A percentile compares a stretch with the other conserved stretches of the same genome.
Conservation (phyloP, 2,329 filamentous ascomycete species). For the Paraphoma chrysanthemicola region DNA sequence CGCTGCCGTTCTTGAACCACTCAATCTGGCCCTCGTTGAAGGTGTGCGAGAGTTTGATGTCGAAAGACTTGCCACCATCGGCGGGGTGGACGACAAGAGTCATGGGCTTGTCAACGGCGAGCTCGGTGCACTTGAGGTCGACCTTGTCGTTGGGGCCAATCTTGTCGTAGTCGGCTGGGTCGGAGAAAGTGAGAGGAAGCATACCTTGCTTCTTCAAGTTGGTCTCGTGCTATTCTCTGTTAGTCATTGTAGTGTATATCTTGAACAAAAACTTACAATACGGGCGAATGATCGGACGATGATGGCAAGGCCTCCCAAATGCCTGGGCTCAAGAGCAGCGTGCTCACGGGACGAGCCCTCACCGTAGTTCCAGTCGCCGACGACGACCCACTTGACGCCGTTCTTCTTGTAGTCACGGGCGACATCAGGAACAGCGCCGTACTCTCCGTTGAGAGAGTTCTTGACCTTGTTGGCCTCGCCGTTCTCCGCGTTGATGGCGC, state of each 20-base stretch:
- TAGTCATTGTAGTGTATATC: neutral
- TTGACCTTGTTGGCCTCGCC: slow-evolving; percentile 97
- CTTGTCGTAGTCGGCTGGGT: slow-evolving; percentile 98
- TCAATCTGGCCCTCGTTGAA: slow-evolving; percentile 98
- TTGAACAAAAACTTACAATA: slow-evolving; percentile 65
- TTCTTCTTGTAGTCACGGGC: slow-evolving; percentile 99
- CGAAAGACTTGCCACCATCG: slow-evolving; percentile 76
- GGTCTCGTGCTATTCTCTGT: slow-evolving; percentile 77
- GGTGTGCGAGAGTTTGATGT: slow-evolving; percentile 87
- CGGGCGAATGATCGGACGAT: slow-evolving; percentile 95
- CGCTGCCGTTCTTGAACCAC: slow-evolving; percentile 99
- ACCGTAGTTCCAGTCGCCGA: slow-evolving; percentile 99
- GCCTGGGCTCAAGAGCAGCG: slow-evolving; percentile 94
- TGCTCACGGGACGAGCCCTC: slow-evolving; percentile 98
- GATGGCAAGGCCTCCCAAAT: slow-evolving; percentile 96
- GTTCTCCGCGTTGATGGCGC: slow-evolving; percentile 95
- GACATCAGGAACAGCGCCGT: slow-evolving; percentile 87
- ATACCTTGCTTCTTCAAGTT: slow-evolving; percentile 99
- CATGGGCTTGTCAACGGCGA: slow-evolving; percentile 91
- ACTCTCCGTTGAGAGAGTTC: slow-evolving; percentile 85
- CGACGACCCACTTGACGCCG: slow-evolving; percentile 94
- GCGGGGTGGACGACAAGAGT: slow-evolving; percentile 92
- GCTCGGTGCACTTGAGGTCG: slow-evolving; percentile 85
- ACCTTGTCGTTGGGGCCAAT: slow-evolving; percentile 92
- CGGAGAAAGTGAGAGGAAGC: slow-evolving; percentile 94